These are phyloP conservation scores for Citrus reticulata DNA, from an alignment of 345 rosid species.

Conservation along the genomic window DNA sequence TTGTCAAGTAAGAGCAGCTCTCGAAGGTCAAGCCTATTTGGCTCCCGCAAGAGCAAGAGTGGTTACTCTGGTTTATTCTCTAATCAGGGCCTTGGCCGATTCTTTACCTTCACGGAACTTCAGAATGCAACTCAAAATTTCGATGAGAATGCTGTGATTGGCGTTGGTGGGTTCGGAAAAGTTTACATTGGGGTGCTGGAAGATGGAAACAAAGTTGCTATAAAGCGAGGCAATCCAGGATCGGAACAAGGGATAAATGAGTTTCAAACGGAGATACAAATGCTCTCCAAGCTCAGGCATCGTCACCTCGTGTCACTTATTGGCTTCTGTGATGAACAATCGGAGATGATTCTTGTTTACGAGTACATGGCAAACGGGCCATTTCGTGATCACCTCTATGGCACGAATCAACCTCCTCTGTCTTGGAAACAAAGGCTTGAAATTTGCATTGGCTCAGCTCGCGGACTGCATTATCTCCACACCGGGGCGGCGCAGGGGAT, in stretches of 20 bases:
- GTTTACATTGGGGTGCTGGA: slow-evolving; percentile 58
- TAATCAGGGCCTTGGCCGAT: slow-evolving; percentile 58
- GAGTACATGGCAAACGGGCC: slow-evolving; percentile 89
- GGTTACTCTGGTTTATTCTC: slow-evolving; percentile 51
- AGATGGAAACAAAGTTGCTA: slow-evolving; percentile 65
- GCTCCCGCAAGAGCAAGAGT: slow-evolving; percentile 49
- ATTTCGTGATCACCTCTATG: slow-evolving; percentile 74
- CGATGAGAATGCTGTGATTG: slow-evolving; percentile 64
- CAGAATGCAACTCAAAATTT: slow-evolving; percentile 67
- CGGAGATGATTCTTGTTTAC: slow-evolving; percentile 89
- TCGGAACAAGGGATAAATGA: slow-evolving; percentile 82
- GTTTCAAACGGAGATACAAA: slow-evolving; percentile 84
- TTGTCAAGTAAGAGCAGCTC: slow-evolving; percentile 58
- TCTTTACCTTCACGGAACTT: slow-evolving; percentile 55
- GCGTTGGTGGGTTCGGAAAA: slow-evolving; percentile 89
- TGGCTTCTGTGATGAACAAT: slow-evolving; percentile 70
- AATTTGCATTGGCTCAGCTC: slow-evolving; percentile 77
- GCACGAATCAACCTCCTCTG: slow-evolving; percentile 43
- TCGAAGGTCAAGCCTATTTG: slow-evolving; percentile 46
- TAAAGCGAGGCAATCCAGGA: slow-evolving; percentile 64
- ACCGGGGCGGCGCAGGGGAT: slow-evolving; percentile 72
- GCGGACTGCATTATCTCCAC: slow-evolving; percentile 83
- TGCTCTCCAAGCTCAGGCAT: slow-evolving; percentile 81
- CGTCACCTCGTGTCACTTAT: slow-evolving; percentile 79
- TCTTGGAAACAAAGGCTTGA: slow-evolving; percentile 85